Evolutionary conservation across 345 rosid genomes (phyloP).

Genomic region (Balakata baccata): DNA sequence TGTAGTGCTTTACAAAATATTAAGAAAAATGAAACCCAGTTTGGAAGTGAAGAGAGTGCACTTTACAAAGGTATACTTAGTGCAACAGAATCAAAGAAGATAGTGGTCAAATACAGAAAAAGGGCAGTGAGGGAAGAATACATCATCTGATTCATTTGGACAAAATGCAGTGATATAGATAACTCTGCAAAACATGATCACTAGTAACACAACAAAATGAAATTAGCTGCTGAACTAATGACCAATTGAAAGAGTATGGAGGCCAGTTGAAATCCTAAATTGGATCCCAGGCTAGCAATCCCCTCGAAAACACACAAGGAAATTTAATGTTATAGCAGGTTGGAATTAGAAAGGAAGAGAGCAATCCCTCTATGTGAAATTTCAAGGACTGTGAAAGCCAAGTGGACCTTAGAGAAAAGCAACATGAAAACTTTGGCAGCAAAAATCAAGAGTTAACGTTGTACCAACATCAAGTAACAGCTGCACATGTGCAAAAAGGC

Average conservation of each 20-base stretch:
- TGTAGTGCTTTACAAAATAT: background rate
- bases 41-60: background rate
- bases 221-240: background rate
- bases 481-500: background rate
- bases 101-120: background rate
- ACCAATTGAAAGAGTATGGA: background rate
- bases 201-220: background rate
- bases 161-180: background rate
- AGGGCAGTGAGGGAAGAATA: background rate
- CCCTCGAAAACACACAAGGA: background rate
- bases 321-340: background rate
- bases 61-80: background rate
- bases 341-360: background rate
- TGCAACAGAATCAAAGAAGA: background rate
- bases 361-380: background rate
- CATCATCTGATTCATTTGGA: background rate
- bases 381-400: background rate
- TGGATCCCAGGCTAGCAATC: constrained; percentile 1
- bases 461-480: background rate
- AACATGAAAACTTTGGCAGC: background rate
- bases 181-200: background rate
- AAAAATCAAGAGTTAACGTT: background rate
- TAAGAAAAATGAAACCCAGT: background rate
- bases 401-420: background rate
- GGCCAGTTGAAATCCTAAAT: background rate